Base-by-base conservation (phyloP, 1,139 yeast genomes). In the Spathaspora sp. region DNA sequence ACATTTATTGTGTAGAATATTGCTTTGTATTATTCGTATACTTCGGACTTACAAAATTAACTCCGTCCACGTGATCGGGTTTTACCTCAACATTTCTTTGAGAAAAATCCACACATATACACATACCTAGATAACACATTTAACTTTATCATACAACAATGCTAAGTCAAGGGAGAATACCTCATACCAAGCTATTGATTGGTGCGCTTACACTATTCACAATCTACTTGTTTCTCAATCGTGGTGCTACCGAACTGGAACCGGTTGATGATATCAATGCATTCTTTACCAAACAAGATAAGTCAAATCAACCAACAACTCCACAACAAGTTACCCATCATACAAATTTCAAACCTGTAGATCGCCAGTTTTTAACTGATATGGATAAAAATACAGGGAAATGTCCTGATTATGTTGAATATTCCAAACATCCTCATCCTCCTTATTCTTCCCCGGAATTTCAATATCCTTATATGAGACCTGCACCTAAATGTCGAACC, bases 381-480 rank as follows among this genome's bases (percentile, higher is more conserved):
- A 51, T 65, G 60, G 65, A 66, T 47, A 52, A 51, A 34, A 45
- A 49, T 26, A 53, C 55, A 4, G 49, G 47, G 11, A 57, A 61
- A 40, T 75, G 80, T 55, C 74, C 74, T 11, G 70, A 74, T 51
- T 75, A 74, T 49, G 69, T 68, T 9, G 68, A 67, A 1, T 74
- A 74, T 55, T 68, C 77, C 4, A 61, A 74, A 46, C 49, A 47
- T 2, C 56, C 58, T 38, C 89, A 84, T 55, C 60, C 57, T 1
- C 88, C 88, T 0, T 68, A 62, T 13, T 73, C 84, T 0, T 50
- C 58, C 1, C 88, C 88, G 0, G 59, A 64, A 3, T 58, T 78
- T 43, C 57, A 65, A 41, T 72, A 83, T 49, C 89, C 96, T 0
- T 86, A 61, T 54, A 93, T 89, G 82, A 71, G 97, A 54, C 97